Percentiles rank a stretch among this genome's conserved stretches.
Conservation (phyloP, 495 filamentous ascomycete species). For the Neurospora sp. region DNA sequence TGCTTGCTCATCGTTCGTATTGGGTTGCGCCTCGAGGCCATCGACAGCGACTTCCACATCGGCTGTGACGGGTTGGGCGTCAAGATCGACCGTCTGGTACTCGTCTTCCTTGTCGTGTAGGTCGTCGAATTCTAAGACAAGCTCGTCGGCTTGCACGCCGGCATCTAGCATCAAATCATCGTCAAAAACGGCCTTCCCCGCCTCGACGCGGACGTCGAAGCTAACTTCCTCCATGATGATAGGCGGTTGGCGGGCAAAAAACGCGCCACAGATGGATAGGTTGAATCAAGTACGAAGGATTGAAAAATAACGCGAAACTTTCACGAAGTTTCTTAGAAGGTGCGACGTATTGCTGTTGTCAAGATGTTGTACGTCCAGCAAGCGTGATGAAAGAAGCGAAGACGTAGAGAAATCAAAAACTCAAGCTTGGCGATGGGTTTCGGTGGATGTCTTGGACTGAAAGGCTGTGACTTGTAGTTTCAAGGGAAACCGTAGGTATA, state of each 20-base stretch:
- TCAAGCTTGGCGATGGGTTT: background rate
- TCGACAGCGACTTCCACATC: constrained; percentile 17
- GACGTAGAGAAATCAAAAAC: background rate
- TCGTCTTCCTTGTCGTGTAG: constrained; percentile 6
- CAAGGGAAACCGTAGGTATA: background rate
- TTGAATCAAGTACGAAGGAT: background rate
- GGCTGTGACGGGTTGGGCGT: background rate
- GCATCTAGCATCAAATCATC: constrained; percentile 18
- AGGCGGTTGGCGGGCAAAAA: background rate
- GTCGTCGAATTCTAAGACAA: constrained; percentile 21
- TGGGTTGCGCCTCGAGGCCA: constrained; percentile 5
- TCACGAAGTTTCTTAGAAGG: no score
- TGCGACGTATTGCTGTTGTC: background rate
- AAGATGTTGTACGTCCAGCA: background rate
- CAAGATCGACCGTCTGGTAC: background rate
- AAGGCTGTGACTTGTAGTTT: background rate
- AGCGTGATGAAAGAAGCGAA: background rate
- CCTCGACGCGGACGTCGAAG: constrained; percentile 7
- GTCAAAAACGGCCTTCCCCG: constrained; percentile 16
- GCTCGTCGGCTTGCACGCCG: constrained; percentile 16
- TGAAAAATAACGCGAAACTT: background rate
- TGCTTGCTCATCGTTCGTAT: background rate
- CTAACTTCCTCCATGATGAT: constrained; percentile 18
- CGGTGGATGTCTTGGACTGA: background rate
- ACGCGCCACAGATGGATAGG: background rate